These are phyloP conservation scores for Raphanus raphanistrum DNA, from an alignment of 345 rosid species.

Conservation along the genomic window DNA sequence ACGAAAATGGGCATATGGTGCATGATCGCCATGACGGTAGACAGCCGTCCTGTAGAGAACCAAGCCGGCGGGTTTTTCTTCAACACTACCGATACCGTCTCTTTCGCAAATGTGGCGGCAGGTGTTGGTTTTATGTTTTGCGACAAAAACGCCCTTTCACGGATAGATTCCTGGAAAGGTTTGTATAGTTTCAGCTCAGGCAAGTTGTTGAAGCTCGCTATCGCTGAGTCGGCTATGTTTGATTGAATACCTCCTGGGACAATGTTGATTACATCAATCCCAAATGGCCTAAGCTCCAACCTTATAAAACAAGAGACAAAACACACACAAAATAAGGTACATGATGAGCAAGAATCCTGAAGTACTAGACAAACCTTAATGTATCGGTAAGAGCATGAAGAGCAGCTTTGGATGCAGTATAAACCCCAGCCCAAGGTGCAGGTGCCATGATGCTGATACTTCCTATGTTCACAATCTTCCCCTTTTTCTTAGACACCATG, in stretches of 20 bases:
- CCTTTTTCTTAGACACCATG: conserved; percentile 72
- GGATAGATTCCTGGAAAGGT: conserved; percentile 59
- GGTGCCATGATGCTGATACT: conserved; percentile 60
- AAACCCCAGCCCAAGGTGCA: conserved; percentile 81
- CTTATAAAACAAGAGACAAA: conserved; percentile 34
- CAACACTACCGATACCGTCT: conserved; percentile 56
- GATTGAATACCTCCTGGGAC: conserved; percentile 83
- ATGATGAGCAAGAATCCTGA: neutral
- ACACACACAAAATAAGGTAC: neutral
- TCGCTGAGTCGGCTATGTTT: conserved; percentile 67
- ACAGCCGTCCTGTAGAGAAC: conserved; percentile 63
- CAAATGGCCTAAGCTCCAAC: conserved; percentile 79
- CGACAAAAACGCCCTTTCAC: conserved; percentile 54
- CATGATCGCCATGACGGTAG: conserved; percentile 54
- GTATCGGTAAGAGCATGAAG: conserved; percentile 81
- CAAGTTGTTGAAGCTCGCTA: conserved; percentile 52
- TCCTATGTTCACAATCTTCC: conserved; percentile 79
- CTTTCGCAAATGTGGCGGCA: conserved; percentile 63
- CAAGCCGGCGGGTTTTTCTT: conserved; percentile 72
- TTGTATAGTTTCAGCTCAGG: conserved; percentile 80
- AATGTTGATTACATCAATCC: conserved; percentile 71
- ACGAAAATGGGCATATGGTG: conserved; percentile 67
- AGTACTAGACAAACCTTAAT: conserved; percentile 49
- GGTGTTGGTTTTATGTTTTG: conserved; percentile 57
- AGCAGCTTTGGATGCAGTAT: conserved; percentile 84